Evolutionary conservation across 2,329 filamentous ascomycete genomes (phyloP).

Genomic region (Karstenula rhodostoma): DNA sequence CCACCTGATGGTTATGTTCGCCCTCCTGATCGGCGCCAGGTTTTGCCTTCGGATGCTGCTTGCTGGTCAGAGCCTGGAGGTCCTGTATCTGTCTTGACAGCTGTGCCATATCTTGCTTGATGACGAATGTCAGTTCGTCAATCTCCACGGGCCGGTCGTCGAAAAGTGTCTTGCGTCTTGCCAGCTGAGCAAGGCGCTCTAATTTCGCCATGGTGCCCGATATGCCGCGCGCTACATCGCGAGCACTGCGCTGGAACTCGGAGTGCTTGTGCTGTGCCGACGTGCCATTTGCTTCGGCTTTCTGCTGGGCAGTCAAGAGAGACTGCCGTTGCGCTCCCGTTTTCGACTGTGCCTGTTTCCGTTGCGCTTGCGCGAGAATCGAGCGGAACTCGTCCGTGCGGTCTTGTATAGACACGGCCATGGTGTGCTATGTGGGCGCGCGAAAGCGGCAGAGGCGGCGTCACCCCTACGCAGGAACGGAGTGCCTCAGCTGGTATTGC

Average conservation of each 20-base stretch:
- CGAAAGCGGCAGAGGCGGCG: conserved; percentile 16
- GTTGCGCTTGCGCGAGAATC: conserved; percentile 86
- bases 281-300: conserved; percentile 63
- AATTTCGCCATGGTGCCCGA: conserved; percentile 93
- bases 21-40: conserved; percentile 74
- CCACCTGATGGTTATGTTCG: conserved; percentile 98
- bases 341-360: conserved; percentile 78
- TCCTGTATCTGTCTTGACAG: conserved; percentile 86
- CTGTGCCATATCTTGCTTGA: conserved; percentile 92
- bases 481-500: neutral
- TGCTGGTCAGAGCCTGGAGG: conserved; percentile 78
- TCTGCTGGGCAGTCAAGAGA: conserved; percentile 76
- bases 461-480: conserved; percentile 1
- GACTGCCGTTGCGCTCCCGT: conserved; percentile 80
- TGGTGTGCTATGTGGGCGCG: conserved; percentile 40
- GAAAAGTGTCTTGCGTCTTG: conserved; percentile 95
- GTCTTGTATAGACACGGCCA: conserved; percentile 85
- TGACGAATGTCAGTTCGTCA: conserved; percentile 94
- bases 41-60: conserved; percentile 73
- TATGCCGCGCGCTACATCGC: conserved; percentile 91
- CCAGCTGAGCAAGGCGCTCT: conserved; percentile 90
- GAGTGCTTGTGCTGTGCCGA: conserved; percentile 64
- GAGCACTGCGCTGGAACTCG: conserved; percentile 91
- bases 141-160: conserved; percentile 97
- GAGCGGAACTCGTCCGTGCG: conserved; percentile 94